phyloP scores from a whole-genome alignment of 139 green algal species.

The Chlamydomonas sphaeroides region DNA sequence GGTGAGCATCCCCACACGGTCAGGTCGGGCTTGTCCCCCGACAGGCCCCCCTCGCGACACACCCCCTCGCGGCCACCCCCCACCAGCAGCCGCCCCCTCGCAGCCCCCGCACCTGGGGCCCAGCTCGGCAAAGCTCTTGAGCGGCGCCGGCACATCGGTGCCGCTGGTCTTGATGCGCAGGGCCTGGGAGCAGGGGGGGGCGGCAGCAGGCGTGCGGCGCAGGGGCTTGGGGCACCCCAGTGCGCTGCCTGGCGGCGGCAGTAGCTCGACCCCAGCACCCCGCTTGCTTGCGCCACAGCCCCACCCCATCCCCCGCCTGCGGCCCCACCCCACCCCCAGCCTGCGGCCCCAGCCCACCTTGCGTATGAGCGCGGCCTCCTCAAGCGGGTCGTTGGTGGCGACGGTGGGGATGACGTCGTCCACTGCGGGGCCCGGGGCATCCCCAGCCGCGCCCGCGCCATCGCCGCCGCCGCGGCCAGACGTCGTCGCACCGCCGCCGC shows the following conservation, averaged over 20 bases:
- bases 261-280: too few species aligned
- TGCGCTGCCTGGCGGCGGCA: background rate
- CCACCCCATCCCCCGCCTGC: too few species aligned
- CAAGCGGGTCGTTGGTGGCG: constrained; percentile 60
- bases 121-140: constrained; percentile 53
- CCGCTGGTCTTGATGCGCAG: constrained; percentile 28
- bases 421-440: background rate
- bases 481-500: too few species aligned
- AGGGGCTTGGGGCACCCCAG: background rate
- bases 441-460: background rate
- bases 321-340: too few species aligned
- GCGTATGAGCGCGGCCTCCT: constrained; percentile 77
- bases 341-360: constrained; percentile 60
- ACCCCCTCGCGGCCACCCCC: background rate
- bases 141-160: constrained; percentile 34
- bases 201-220: background rate
- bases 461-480: background rate
- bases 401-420: constrained; percentile 44
- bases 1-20: too few species aligned
- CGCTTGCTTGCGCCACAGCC: too few species aligned
- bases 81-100: constrained; percentile 12
- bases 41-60: too few species aligned
- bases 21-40: too few species aligned
- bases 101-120: background rate
- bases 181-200: background rate